phyloP scores from a whole-genome alignment of 1,139 yeast genomes.

The Yamadazyma triangularis region DNA sequence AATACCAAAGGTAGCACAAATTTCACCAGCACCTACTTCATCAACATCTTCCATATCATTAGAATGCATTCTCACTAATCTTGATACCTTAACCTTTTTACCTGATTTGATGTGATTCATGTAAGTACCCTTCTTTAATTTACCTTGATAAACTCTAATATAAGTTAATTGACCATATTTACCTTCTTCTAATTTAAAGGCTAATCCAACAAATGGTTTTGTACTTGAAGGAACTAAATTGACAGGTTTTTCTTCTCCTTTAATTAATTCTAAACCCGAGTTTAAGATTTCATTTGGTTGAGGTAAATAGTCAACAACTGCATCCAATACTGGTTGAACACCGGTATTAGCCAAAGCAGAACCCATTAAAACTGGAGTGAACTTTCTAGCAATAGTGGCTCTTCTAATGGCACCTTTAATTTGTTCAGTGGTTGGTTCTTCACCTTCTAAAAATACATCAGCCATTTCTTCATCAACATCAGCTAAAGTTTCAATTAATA shows the following conservation, averaged over 20 bases:
- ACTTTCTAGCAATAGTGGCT: conserved; percentile 92
- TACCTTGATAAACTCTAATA: conserved; percentile 95
- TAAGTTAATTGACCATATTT: conserved; percentile 96
- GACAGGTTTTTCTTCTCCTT: conserved; percentile 54
- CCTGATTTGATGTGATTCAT: conserved; percentile 90
- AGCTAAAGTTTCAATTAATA: conserved; percentile 88
- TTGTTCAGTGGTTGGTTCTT: conserved; percentile 79
- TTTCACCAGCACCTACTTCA: conserved; percentile 96
- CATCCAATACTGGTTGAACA: conserved; percentile 90
- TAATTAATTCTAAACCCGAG: conserved; percentile 75
- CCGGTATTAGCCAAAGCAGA: conserved; percentile 96
- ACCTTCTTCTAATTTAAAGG: conserved; percentile 97
- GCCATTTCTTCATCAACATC: conserved; percentile 98
- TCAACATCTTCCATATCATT: conserved; percentile 97
- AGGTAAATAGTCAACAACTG: conserved; percentile 93
- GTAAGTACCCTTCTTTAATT: conserved; percentile 82
- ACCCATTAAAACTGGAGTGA: conserved; percentile 98
- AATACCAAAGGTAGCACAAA: conserved; percentile 98
- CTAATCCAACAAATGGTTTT: conserved; percentile 90
- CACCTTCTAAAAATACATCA: conserved; percentile 84
- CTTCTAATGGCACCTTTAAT: conserved; percentile 87
- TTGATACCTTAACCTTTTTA: conserved; percentile 89
- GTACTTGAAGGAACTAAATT: conserved; percentile 68
- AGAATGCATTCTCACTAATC: conserved; percentile 97
- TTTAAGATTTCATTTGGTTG: conserved; percentile 91